phyloP scores from a whole-genome alignment of 805 yeast species.

The Torulaspora delbrueckii region DNA sequence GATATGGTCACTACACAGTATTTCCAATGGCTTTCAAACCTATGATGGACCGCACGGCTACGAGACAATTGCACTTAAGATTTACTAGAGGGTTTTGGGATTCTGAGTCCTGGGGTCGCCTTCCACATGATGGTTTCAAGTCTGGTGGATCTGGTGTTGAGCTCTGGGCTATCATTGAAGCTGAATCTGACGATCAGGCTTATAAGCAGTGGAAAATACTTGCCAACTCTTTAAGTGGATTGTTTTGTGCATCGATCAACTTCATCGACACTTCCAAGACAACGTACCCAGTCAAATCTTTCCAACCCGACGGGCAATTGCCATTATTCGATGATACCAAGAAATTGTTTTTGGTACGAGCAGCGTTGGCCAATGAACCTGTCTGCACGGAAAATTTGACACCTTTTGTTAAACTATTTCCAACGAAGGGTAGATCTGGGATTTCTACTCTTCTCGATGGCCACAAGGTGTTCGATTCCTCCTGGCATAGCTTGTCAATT shows the following conservation, averaged over 20 bases:
- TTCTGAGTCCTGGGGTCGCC: slow-evolving; percentile 74
- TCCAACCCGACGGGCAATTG: slow-evolving; percentile 23
- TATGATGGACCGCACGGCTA: slow-evolving; percentile 56
- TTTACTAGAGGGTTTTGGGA: slow-evolving; percentile 97
- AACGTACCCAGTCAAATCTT: slow-evolving; percentile 52
- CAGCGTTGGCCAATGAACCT: slow-evolving; percentile 91
- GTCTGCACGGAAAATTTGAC: slow-evolving; percentile 95
- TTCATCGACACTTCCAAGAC: slow-evolving; percentile 78
- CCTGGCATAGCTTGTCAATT: slow-evolving; percentile 91
- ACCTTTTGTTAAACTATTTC: slow-evolving; percentile 83
- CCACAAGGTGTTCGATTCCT: slow-evolving; percentile 81
- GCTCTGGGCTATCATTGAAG: slow-evolving; percentile 80
- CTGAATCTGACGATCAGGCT: slow-evolving; percentile 50
- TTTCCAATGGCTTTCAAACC: slow-evolving; percentile 85
- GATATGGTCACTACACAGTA: slow-evolving; percentile 49
- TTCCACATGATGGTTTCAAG: slow-evolving; percentile 64
- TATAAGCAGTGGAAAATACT: slow-evolving; percentile 63
- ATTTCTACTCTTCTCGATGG: slow-evolving; percentile 82
- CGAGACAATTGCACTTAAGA: slow-evolving; percentile 74
- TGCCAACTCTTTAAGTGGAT: slow-evolving; percentile 75
- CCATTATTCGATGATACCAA: slow-evolving; percentile 34
- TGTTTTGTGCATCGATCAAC: slow-evolving; percentile 91
- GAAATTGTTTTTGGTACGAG: slow-evolving; percentile 57
- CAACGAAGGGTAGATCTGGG: slow-evolving; percentile 90
- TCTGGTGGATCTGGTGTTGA: slow-evolving; percentile 97